Base-by-base conservation (phyloP, 257 asterid species). In the Solanum pennellii region DNA sequence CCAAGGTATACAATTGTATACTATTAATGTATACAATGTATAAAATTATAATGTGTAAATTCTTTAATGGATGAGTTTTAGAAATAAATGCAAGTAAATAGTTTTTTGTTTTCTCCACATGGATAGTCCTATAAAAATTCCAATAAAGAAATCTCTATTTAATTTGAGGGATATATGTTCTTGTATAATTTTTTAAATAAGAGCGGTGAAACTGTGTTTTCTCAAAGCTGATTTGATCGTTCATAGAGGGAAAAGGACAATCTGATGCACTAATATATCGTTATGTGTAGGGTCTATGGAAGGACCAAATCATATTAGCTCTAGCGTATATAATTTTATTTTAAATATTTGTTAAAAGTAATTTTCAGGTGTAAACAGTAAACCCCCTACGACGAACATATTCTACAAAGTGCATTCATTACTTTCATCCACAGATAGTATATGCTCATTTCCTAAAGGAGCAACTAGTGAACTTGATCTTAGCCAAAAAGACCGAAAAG, bases 401-500 rank as follows among this genome's bases (percentile, higher is more conserved):
- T 3, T 1, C 35, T 33, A 33, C 35, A 33, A 33, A 33, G 35
- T 33, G 35, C 35, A 33, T 33, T 33, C 62, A 52, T 52, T 52
- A 52, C 62, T 52, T 16, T 52, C 62, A 52, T 52, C 62, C n/a
- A 18, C 62, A 16, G 10, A 52, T 2, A 52, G 3, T 44, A 14
- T 12, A 10, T 20, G 41, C 13, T 72, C 27, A 18, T 16, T 18
- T 72, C 47, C 2, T 20, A 35, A 73, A 73, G 29, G 9, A 21
- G 18, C 18, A 10, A 39, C 3, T 13, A 21, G 25, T 18, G 79
- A 16, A 89, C 94, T 88, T 89, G 92, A 92, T 92, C 93, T 88
- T 92, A 90, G 91, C 93, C 93, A 90, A 90, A 90, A 92, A 89
- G 90, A 86, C 89, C 88, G 89, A 90, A 90, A 92, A 87, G 89